Percentiles rank a stretch among this genome's conserved stretches.
phyloP scores from a whole-genome alignment of 108 stramenopile genomes.

The Fistulifera solaris region DNA sequence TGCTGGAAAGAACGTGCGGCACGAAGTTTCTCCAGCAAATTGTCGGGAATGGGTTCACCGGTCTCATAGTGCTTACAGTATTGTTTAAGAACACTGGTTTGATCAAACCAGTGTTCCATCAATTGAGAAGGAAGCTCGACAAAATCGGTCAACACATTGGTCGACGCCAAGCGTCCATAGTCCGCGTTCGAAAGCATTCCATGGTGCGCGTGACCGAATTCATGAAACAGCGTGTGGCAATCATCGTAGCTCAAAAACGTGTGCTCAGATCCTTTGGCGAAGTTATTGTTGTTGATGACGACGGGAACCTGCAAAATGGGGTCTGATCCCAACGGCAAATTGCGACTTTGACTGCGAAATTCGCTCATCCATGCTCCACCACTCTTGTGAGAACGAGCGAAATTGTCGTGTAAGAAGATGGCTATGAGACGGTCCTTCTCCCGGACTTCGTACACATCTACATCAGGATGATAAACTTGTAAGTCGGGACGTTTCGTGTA shows the following conservation, averaged over 20 bases:
- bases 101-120: constrained; percentile 72
- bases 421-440: constrained; percentile 43
- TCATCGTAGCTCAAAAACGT: constrained; percentile 58
- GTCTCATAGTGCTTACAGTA: constrained; percentile 58
- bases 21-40: constrained; percentile 53
- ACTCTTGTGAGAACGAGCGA: constrained; percentile 49
- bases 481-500: constrained; percentile 48
- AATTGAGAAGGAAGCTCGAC: constrained; percentile 69
- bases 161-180: constrained; percentile 56
- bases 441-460: constrained; percentile 65
- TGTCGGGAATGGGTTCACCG: constrained; percentile 55
- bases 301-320: constrained; percentile 48
- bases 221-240: constrained; percentile 36
- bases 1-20: constrained; percentile 61
- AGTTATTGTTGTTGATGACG: constrained; percentile 76
- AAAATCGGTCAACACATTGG: constrained; percentile 65
- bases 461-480: constrained; percentile 57
- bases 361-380: constrained; percentile 79
- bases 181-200: constrained; percentile 63
- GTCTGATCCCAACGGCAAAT: constrained; percentile 37
- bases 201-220: constrained; percentile 62
- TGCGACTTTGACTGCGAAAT: constrained; percentile 64
- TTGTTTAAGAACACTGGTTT: constrained; percentile 49
- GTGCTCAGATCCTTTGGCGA: constrained; percentile 41
- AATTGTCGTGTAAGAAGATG: constrained; percentile 73